These are phyloP conservation scores for Metschnikowia cerradonensis DNA, from an alignment of 805 yeast species.

Conservation along the genomic window DNA sequence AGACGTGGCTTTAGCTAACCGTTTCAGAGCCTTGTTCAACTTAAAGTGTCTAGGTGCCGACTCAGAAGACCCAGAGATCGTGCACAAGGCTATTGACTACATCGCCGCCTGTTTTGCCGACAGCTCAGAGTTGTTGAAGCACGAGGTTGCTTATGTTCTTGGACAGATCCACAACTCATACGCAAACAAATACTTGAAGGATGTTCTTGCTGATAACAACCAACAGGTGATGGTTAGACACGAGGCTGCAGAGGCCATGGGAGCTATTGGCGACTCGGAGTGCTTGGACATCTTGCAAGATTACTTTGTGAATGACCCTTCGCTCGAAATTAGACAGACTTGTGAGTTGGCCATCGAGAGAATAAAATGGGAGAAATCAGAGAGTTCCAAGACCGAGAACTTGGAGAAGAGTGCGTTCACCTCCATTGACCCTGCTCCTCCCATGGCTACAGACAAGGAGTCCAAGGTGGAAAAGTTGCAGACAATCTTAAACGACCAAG, in stretches of 20 bases:
- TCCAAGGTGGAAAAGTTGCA: constrained; percentile 65
- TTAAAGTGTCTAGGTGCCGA: constrained; percentile 84
- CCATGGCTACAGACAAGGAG: constrained; percentile 58
- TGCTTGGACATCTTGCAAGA: constrained; percentile 64
- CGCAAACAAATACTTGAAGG: constrained; percentile 72
- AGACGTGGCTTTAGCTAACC: constrained; percentile 67
- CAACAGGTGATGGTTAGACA: constrained; percentile 98
- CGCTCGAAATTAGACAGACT: constrained; percentile 89
- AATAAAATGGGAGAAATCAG: constrained; percentile 86
- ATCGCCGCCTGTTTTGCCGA: constrained; percentile 82
- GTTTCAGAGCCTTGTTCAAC: constrained; percentile 93
- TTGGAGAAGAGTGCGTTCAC: constrained; percentile 74
- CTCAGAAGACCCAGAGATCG: constrained; percentile 48
- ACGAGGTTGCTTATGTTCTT: constrained; percentile 94
- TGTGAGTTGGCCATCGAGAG: constrained; percentile 96
- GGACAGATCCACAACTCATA: constrained; percentile 88
- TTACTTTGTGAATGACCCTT: constrained; percentile 68
- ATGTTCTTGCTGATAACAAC: constrained; percentile 56
- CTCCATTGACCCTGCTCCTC: constrained; percentile 98
- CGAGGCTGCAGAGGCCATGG: constrained; percentile 98
- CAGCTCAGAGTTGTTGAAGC: constrained; percentile 86
- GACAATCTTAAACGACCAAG: constrained; percentile 68
- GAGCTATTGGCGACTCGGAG: constrained; percentile 83
- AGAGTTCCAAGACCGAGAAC: constrained; percentile 57
- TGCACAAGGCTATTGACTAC: constrained; percentile 68